Evolutionary conservation across 768 basidiomycete genomes (phyloP).

Genomic region (Dioszegia aurantiaca): DNA sequence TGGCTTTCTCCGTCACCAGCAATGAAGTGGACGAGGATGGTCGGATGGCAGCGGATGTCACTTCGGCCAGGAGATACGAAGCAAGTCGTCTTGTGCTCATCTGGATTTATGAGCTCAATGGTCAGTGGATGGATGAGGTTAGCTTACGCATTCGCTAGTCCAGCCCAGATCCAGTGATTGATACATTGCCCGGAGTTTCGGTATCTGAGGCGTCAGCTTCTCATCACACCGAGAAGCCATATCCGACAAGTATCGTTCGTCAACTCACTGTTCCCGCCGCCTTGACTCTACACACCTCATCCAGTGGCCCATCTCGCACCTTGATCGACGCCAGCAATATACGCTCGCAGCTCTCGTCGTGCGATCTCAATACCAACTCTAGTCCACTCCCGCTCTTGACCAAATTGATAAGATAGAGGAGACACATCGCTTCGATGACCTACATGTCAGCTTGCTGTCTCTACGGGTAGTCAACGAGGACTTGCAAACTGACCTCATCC

Average conservation of each 20-base stretch:
- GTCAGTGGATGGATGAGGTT: too few relatives aligned
- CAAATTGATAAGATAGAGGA: conserved; percentile 33
- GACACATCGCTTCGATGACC: conserved; percentile 29
- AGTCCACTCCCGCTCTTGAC: conserved; percentile 22
- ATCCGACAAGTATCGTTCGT: not conserved
- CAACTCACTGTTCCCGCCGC: conserved; percentile 3
- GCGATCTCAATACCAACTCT: conserved; percentile 16
- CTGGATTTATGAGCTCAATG: not conserved
- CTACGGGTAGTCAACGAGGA: not conserved
- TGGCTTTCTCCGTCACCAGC: conserved; percentile 5
- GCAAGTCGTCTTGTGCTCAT: conserved; percentile 9
- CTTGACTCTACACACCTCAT: conserved; percentile 9
- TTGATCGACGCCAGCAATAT: conserved; percentile 20
- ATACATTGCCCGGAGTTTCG: conserved; percentile 3
- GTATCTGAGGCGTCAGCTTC: not conserved
- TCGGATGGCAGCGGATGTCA: not conserved
- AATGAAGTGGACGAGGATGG: not conserved
- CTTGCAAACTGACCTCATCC: conserved; percentile 32
- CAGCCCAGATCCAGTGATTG: conserved; percentile 5
- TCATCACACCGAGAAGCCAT: too few relatives aligned
- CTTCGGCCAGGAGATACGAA: not conserved
- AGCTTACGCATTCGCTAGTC: conserved; percentile 7
- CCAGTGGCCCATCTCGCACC: conserved; percentile 16
- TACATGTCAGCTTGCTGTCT: not conserved
- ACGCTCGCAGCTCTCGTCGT: conserved; percentile 16